Conservation (phyloP, 768 basidiomycete species). For the Ramaria sp. region DNA sequence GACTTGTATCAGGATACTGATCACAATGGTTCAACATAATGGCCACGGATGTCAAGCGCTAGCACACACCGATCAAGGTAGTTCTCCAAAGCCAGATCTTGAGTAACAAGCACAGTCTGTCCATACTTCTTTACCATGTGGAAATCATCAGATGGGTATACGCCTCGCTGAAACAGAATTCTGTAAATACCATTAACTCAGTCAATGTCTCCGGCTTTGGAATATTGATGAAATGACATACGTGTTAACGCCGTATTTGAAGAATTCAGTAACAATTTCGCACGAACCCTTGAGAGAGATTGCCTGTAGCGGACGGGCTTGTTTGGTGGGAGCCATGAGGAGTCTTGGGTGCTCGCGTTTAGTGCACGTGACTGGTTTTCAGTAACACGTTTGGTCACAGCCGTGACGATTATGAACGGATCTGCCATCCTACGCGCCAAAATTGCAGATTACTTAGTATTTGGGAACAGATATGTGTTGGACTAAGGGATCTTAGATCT, state of each 20-base stretch:
- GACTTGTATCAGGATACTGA: slow-evolving; percentile 82
- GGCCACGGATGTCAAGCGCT: not conserved
- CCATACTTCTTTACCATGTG: slow-evolving; percentile 99
- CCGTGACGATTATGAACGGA: not conserved
- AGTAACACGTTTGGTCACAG: not conserved
- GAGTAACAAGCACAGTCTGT: slow-evolving; percentile 87
- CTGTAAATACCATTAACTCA: slow-evolving; percentile 27
- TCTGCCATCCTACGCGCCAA: too few relatives aligned
- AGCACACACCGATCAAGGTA: slow-evolving; percentile 50
- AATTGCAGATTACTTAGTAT: too few relatives aligned
- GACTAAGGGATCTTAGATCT: too few relatives aligned
- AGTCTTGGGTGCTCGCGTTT: not conserved
- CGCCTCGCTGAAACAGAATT: slow-evolving; percentile 91
- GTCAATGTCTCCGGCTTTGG: not conserved
- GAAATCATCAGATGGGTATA: slow-evolving; percentile 97
- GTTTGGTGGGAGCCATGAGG: slow-evolving; percentile 5
- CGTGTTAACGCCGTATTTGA: slow-evolving; percentile 99
- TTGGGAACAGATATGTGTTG: too few relatives aligned
- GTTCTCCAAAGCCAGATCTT: slow-evolving; percentile 85
- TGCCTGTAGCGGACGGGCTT: slow-evolving; percentile 40
- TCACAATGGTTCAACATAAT: slow-evolving; percentile 7
- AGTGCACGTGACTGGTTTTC: not conserved
- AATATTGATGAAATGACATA: slow-evolving; percentile 29
- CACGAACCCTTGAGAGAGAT: slow-evolving; percentile 96
- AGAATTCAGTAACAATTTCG: slow-evolving; percentile 91